A percentile compares a stretch with the other conserved stretches of the same genome.
phyloP scores from a whole-genome alignment of 371 early-diverging fungal species.

The Mucor circinelloides region DNA sequence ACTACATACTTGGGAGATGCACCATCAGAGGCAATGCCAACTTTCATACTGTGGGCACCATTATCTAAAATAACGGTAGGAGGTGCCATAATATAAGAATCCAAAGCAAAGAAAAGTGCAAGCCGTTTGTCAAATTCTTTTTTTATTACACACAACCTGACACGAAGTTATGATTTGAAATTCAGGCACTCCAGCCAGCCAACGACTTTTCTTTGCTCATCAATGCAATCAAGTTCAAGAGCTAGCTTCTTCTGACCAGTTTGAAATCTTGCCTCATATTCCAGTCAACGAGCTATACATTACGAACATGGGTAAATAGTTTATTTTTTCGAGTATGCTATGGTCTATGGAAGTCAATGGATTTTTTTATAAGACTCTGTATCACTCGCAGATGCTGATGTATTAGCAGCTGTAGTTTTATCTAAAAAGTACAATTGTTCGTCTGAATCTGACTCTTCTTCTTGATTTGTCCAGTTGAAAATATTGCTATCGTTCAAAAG shows the following conservation, averaged over 20 bases:
- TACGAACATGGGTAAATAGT: background rate
- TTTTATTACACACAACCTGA: background rate
- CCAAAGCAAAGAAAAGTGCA: background rate
- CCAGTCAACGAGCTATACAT: too few species aligned
- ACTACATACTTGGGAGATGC: constrained; percentile 34
- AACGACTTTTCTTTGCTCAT: background rate
- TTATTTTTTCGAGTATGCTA: background rate
- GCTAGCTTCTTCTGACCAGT: too few species aligned
- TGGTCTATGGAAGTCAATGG: background rate
- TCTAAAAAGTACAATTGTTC: constrained; percentile 25
- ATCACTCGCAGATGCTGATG: constrained; percentile 27
- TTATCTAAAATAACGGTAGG: constrained; percentile 71
- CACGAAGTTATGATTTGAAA: background rate
- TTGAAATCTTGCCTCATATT: too few species aligned
- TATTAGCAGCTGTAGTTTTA: constrained; percentile 6
- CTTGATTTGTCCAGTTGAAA: constrained; percentile 56
- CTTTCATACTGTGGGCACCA: constrained; percentile 77
- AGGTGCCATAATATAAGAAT: constrained; percentile 1
- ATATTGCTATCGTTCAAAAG: constrained; percentile 61
- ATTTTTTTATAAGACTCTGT: background rate
- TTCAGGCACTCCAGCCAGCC: background rate
- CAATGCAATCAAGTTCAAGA: too few species aligned
- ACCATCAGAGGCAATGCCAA: constrained; percentile 51
- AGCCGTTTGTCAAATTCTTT: background rate
- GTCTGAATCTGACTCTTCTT: constrained; percentile 23